Conservation (phyloP, 805 yeast genomes). For the Candida pini region DNA sequence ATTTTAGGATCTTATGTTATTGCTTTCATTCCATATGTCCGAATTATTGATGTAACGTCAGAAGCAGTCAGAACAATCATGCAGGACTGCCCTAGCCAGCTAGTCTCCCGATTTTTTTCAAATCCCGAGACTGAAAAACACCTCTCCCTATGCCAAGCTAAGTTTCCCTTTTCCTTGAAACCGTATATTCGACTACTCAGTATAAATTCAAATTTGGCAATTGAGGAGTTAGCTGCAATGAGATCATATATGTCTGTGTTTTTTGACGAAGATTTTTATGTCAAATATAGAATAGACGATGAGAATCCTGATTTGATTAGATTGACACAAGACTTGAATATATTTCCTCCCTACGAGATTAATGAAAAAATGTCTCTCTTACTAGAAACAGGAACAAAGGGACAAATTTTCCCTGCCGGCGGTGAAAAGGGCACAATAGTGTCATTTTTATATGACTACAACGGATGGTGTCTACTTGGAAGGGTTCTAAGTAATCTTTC, state of each 20-base stretch:
- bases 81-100: constrained; percentile 38
- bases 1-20: constrained; percentile 40
- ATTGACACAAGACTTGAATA: constrained; percentile 35
- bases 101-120: constrained; percentile 40
- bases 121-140: constrained; percentile 38
- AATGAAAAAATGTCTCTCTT: constrained; percentile 39
- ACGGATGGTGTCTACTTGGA: constrained; percentile 87
- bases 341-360: constrained; percentile 47
- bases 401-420: constrained; percentile 52
- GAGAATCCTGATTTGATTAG: constrained; percentile 45
- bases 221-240: constrained; percentile 52
- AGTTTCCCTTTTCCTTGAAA: constrained; percentile 60
- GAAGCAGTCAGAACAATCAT: constrained; percentile 37
- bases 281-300: constrained; percentile 43
- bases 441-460: constrained; percentile 65
- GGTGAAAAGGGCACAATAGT: constrained; percentile 31
- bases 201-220: constrained; percentile 62
- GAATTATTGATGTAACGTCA: constrained; percentile 41
- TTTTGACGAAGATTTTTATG: constrained; percentile 32
- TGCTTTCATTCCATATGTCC: constrained; percentile 43
- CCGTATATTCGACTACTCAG: constrained; percentile 59
- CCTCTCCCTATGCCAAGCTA: constrained; percentile 56
- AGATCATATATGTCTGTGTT: constrained; percentile 55
- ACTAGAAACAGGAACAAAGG: constrained; percentile 54
- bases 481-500: constrained; percentile 64